These are phyloP conservation scores for Ogataea dorogensis DNA, from an alignment of 805 yeast species.

Conservation along the genomic window DNA sequence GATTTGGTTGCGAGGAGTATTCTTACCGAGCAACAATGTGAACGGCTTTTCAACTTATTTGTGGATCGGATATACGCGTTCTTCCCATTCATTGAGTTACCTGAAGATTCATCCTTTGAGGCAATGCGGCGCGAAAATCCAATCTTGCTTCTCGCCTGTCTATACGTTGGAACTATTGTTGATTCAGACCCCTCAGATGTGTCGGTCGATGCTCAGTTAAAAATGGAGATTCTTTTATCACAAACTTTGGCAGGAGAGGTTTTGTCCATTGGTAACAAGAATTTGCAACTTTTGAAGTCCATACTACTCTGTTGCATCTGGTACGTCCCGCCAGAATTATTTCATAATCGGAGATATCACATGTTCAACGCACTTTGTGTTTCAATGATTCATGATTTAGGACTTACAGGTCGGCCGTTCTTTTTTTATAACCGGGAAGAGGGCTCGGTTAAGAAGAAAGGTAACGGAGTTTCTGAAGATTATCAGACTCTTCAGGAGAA, in stretches of 20 bases:
- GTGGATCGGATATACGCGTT: conserved; percentile 42
- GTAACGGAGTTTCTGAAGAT: conserved; percentile 36
- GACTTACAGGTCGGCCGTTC: conserved; percentile 56
- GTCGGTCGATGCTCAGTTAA: conserved; percentile 42
- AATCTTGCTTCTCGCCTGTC: conserved; percentile 58
- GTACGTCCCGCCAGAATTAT: conserved; percentile 83
- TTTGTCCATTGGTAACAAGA: conserved; percentile 67
- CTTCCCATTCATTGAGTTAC: conserved; percentile 60
- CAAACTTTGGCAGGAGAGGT: conserved; percentile 55
- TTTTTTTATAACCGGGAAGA: conserved; percentile 41
- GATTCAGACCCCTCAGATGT: conserved; percentile 27
- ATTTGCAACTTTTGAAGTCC: conserved; percentile 63
- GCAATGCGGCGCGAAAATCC: conserved; percentile 54
- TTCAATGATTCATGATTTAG: conserved; percentile 71
- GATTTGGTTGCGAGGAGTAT: conserved; percentile 61
- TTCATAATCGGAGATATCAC: conserved; percentile 76
- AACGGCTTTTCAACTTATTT: conserved; percentile 50
- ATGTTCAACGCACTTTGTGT: conserved; percentile 63
- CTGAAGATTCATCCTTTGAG: conserved; percentile 42
- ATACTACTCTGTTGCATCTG: conserved; percentile 63
- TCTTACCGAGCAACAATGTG: conserved; percentile 59
- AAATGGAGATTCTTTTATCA: conserved; percentile 53
- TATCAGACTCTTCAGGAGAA: conserved; percentile 46
- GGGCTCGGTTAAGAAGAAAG: conserved; percentile 38
- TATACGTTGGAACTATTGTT: conserved; percentile 57